phyloP scores from a whole-genome alignment of 2,329 filamentous ascomycete genomes.

The Dactylonectria estremocensis region DNA sequence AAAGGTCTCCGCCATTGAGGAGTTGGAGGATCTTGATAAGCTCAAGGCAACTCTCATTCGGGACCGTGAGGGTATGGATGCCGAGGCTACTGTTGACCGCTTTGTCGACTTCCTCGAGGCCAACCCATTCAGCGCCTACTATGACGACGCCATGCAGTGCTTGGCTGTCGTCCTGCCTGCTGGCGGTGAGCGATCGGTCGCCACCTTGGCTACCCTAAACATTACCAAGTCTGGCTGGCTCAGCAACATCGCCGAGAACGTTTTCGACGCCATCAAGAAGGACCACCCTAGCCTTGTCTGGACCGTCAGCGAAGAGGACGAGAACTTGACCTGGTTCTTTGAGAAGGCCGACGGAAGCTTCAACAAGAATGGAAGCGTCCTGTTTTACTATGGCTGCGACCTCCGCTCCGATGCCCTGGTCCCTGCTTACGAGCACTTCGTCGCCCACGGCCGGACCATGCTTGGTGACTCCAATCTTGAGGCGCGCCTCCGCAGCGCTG shows the following conservation, averaged over 20 bases:
- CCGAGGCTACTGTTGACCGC: conserved; percentile 86
- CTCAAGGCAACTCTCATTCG: conserved; percentile 87
- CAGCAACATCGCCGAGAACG: conserved; percentile 94
- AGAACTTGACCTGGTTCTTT: conserved; percentile 98
- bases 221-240: conserved; percentile 97
- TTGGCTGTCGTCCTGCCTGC: conserved; percentile 90
- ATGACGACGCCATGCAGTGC: conserved; percentile 93
- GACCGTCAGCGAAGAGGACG: conserved; percentile 97
- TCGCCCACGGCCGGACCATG: conserved; percentile 86
- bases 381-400: conserved; percentile 97
- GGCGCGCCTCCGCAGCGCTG: conserved; percentile 84
- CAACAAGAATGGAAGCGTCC: conserved; percentile 86
- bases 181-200: conserved; percentile 74
- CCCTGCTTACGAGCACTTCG: conserved; percentile 88
- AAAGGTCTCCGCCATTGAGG: conserved; percentile 77
- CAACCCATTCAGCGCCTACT: conserved; percentile 92
- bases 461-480: conserved; percentile 92
- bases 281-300: conserved; percentile 92
- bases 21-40: conserved; percentile 82
- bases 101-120: conserved; percentile 85
- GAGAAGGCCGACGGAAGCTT: conserved; percentile 96
- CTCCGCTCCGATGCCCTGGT: conserved; percentile 82
- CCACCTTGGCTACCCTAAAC: conserved; percentile 90
- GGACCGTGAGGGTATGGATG: conserved; percentile 86
- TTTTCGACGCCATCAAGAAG: conserved; percentile 94